Conservation (phyloP, 352 stramenopile genomes). For the Phytophthora megakarya region DNA sequence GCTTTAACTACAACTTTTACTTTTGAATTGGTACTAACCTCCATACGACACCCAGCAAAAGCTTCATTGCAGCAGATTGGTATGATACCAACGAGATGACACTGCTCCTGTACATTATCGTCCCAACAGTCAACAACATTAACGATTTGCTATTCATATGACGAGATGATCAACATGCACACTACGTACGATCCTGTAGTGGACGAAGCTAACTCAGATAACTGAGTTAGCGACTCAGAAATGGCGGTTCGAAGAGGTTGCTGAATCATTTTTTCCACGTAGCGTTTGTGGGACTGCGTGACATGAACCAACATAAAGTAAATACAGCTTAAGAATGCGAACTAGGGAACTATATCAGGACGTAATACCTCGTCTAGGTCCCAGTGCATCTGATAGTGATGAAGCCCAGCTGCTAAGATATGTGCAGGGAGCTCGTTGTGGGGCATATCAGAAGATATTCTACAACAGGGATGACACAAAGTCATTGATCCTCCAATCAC, state of each 20-base stretch:
- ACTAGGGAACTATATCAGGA: not conserved
- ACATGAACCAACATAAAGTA: not conserved
- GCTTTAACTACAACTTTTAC: not conserved
- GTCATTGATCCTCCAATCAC: not conserved
- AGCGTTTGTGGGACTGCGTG: constrained; percentile 14
- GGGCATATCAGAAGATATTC: constrained; percentile 4
- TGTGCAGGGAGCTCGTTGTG: not conserved
- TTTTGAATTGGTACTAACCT: constrained; percentile 17
- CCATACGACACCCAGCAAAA: constrained; percentile 35
- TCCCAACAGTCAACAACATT: not conserved
- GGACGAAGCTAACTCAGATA: constrained; percentile 1
- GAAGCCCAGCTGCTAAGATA: constrained; percentile 19
- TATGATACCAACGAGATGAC: constrained; percentile 2
- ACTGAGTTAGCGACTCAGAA: constrained; percentile 7
- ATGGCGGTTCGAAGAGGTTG: constrained; percentile 13
- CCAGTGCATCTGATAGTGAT: constrained; percentile 23
- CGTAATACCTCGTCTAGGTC: constrained; percentile 19
- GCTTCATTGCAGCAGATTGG: constrained; percentile 23
- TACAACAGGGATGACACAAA: not conserved
- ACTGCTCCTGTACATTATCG: constrained; percentile 9
- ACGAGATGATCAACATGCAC: not conserved
- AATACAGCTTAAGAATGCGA: not conserved
- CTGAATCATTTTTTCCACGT: constrained; percentile 24
- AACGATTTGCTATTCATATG: not conserved
- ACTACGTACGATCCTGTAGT: constrained; percentile 9